Base-by-base conservation (phyloP, 495 filamentous ascomycete species). In the Penicillium paxilli region DNA sequence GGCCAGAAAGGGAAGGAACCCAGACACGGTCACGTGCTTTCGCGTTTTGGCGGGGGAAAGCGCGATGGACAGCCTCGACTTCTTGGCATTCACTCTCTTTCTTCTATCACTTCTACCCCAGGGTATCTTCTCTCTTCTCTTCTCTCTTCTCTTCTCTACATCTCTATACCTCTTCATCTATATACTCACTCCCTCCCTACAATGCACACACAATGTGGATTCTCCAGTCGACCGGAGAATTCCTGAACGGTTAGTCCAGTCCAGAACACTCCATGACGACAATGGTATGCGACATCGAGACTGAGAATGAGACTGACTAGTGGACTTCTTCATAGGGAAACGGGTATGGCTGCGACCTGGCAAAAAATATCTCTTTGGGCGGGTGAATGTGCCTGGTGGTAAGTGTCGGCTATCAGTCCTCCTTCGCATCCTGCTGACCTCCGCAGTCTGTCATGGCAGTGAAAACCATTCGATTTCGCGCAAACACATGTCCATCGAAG, bases 271-370 rank as follows among this genome's bases (percentile, higher is more conserved):
- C 21, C 40, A 22, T 6, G 33, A n/a, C n/a, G 33, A 14, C 2
- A n/a, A 35, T 38, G 35, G 5, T 38, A 19, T 20, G 14, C 35
- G 35, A 38, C 35, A 6, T 14, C 14, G 16, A n/a, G n/a, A n/a
- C n/a, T n/a, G n/a, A n/a, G n/a, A n/a, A n/a, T n/a, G n/a, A n/a
- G 14, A 38, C 35, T 38, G 35, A 38, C 35, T 38, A 14, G 12
- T n/a, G n/a, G n/a, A n/a, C n/a, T n/a, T 16, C 17, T 38, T n/a
- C 17, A 38, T 38, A 87, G 88, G 84, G 50, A 90, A 85, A 71
- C 82, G 82, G 58, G 76, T 92, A 55, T 95, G 90, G 90, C 79
- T 95, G 55, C 84, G 87, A 24, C 90, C 90, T 2, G 90, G 89
- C 21, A 89, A 88, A 69, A 83, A 78, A 58, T 93, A 91, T 70